Evolutionary conservation across 1,284 basidiomycete genomes (phyloP), one percentile per base, ranked within the genome.

Genomic region (Malassezia vespertilionis): DNA sequence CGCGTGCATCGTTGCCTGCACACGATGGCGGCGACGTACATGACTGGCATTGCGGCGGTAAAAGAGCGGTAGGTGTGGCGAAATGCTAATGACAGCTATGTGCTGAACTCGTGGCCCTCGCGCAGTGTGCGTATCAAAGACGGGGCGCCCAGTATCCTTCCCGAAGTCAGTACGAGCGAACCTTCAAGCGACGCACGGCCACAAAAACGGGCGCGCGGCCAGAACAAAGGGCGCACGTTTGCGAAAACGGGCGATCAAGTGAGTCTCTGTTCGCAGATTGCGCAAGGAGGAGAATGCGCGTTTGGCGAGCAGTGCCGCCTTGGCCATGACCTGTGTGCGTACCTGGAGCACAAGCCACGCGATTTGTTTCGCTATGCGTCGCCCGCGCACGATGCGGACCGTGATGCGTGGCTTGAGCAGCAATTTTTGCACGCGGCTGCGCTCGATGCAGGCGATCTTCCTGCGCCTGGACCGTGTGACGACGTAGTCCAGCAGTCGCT

Each of bases 401-500:
- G 38, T 18, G 43, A 40, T 10, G 38, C 27, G 6, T 45, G 39
- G 37, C 32, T 51, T 20, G 39, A 44, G 8, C n/a, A n/a, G 5
- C 20, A 45, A 5, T 45, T 45, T 31, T 38, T 18, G 14, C 23
- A 27, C 4, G 48, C 48, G 5, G 23, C 30, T 21, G 22, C 5
- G 1, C 37, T 40, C 2, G 41, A 37, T 31, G 18, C n/a, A 28
- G 34, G 34, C 3, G 10, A n/a, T 9, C 11, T 39, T 1, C 15
- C 33, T 2, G 21, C 21, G 31, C 39, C 27, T 11, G 18, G 23
- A 8, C 10, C 32, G 14, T 8, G n/a, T 7, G 35, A 21, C 17
- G 20, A 72, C 34, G 53, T 58, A 18, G 56, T 54, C 10, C 61
- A 63, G 32, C 23, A 15, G 76, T 10, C 81, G 80, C 5, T 85